Evolutionary conservation across 345 rosid species (phyloP).

Genomic region (Durio zibethinus): DNA sequence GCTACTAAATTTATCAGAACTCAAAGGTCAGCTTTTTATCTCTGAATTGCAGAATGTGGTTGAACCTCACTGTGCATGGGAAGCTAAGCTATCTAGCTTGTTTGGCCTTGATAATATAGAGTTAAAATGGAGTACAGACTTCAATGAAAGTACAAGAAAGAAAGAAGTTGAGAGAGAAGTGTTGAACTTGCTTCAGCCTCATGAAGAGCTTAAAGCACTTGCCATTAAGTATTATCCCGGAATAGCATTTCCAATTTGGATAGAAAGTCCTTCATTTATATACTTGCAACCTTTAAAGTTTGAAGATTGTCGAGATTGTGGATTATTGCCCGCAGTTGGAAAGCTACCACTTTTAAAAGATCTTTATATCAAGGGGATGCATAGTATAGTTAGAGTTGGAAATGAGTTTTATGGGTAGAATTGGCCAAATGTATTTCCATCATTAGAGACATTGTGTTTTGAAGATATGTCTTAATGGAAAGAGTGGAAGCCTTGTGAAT

Average conservation of each 20-base stretch:
- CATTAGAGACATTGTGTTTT: conserved; percentile 6
- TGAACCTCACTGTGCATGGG: background rate
- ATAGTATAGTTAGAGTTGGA: conserved; percentile 6
- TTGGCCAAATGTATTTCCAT: background rate
- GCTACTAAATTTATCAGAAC: conserved; percentile 19
- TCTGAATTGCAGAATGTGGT: conserved; percentile 9
- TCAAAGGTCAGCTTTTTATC: conserved; percentile 25
- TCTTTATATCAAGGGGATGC: background rate
- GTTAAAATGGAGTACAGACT: conserved; percentile 5
- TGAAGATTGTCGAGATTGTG: background rate
- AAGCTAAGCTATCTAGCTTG: background rate
- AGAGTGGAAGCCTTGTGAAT: background rate
- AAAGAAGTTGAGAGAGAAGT: background rate
- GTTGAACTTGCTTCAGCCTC: conserved; percentile 18
- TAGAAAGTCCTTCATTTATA: conserved; percentile 18
- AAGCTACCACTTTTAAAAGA: conserved; percentile 17
- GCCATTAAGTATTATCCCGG: conserved; percentile 16
- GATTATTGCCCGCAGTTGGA: conserved; percentile 23
- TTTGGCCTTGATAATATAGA: background rate
- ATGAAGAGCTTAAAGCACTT: conserved; percentile 7
- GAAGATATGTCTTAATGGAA: conserved; percentile 13
- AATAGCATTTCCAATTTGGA: conserved; percentile 14
- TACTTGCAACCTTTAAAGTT: background rate
- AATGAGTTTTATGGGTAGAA: conserved; percentile 7
- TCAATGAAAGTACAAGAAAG: background rate